Conservation (phyloP, 352 stramenopile species). For the Pythium brachiatum region DNA sequence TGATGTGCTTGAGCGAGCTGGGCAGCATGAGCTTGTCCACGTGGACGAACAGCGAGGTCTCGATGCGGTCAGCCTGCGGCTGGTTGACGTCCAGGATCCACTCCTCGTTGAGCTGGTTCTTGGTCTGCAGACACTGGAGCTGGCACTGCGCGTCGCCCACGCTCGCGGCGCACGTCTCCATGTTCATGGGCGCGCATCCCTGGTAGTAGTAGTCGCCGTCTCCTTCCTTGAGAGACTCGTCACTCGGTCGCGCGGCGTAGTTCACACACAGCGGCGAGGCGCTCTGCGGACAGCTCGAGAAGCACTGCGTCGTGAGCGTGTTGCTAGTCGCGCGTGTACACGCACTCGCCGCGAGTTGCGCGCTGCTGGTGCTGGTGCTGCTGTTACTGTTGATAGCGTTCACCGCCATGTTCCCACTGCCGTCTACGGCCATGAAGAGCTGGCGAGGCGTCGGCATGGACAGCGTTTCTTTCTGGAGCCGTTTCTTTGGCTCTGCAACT, state of each 20-base stretch:
- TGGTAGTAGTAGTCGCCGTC: conserved; percentile 65
- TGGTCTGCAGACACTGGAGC: conserved; percentile 59
- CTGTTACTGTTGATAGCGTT: too few species aligned
- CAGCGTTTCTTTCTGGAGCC: background rate
- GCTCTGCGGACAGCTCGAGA: conserved; percentile 35
- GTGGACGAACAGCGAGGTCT: conserved; percentile 57
- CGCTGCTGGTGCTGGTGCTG: conserved; percentile 4
- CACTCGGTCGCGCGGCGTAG: conserved; percentile 39
- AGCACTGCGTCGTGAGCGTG: conserved; percentile 63
- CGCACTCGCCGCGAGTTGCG: conserved; percentile 3
- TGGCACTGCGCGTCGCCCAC: conserved; percentile 47
- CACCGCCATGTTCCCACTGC: background rate
- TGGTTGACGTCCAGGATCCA: conserved; percentile 65
- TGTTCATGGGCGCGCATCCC: conserved; percentile 47
- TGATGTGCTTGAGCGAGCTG: conserved; percentile 49
- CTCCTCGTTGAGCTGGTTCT: conserved; percentile 27
- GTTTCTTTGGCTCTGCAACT: background rate
- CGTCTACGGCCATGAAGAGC: background rate
- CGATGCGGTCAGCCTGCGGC: conserved; percentile 58
- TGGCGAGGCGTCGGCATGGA: background rate
- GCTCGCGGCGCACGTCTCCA: conserved; percentile 49
- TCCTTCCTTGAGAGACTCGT: conserved; percentile 30
- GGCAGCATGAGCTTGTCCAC: conserved; percentile 56
- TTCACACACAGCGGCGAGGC: conserved; percentile 50
- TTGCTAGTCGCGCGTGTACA: conserved; percentile 46